Evolutionary conservation across 345 rosid species (phyloP).

Genomic region (Hypericum perforatum): DNA sequence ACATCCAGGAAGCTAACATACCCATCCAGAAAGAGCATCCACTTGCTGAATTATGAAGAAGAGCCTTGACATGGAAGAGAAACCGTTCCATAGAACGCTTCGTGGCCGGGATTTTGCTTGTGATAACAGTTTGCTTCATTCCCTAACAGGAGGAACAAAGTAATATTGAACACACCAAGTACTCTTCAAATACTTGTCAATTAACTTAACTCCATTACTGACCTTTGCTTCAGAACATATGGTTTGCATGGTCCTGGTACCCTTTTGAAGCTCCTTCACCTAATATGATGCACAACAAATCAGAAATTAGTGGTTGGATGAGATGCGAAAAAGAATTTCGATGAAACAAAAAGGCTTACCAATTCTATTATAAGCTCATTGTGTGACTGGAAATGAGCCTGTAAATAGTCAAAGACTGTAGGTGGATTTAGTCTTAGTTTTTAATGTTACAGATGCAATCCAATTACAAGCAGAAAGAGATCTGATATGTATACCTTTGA

Average conservation of each 20-base stretch:
- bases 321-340: background rate
- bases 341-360: constrained; percentile 31
- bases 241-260: constrained; percentile 79
- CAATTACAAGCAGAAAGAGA: constrained; percentile 6
- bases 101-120: constrained; percentile 68
- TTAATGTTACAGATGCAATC: background rate
- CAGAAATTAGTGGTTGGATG: background rate
- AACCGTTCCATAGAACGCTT: constrained; percentile 80
- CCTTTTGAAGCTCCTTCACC: constrained; percentile 85
- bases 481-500: constrained; percentile 41
- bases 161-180: constrained; percentile 1
- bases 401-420: constrained; percentile 65
- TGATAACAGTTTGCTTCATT: constrained; percentile 57
- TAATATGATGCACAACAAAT: constrained; percentile 15
- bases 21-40: constrained; percentile 88
- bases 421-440: constrained; percentile 13
- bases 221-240: constrained; percentile 92
- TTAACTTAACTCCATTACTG: constrained; percentile 7
- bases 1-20: constrained; percentile 20
- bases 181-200: constrained; percentile 4
- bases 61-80: constrained; percentile 73
- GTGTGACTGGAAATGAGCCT: constrained; percentile 56
- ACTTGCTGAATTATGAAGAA: constrained; percentile 56
- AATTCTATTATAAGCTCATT: constrained; percentile 46
- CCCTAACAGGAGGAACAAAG: constrained; percentile 36